phyloP scores from a whole-genome alignment of 2,329 filamentous ascomycete genomes.

The Fonsecaea nubica region DNA sequence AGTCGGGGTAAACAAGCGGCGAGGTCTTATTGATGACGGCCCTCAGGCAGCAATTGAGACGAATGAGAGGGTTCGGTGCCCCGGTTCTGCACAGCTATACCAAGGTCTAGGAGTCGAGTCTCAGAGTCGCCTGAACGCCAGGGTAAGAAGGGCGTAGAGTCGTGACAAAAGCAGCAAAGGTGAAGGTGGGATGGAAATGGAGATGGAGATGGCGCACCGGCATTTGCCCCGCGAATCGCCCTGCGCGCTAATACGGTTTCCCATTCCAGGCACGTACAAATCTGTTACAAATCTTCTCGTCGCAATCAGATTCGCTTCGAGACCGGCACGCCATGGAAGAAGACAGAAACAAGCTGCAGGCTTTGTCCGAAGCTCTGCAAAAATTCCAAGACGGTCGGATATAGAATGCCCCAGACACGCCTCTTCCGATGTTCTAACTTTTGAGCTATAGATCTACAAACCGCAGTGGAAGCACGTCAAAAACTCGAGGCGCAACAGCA shows the following conservation, averaged over 20 bases:
- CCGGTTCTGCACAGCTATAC: neutral
- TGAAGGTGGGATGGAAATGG: constrained; percentile 20
- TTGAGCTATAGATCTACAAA: constrained; percentile 73
- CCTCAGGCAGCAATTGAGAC: neutral
- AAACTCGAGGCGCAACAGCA: constrained; percentile 91
- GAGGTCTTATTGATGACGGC: neutral
- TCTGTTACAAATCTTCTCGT: constrained; percentile 30
- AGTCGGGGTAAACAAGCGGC: constrained; percentile 16
- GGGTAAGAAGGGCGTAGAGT: neutral
- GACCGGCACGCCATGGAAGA: constrained; percentile 46
- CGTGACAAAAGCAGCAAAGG: constrained; percentile 1
- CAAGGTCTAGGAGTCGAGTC: neutral
- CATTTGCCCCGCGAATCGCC: constrained; percentile 33
- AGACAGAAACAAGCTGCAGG: constrained; percentile 77
- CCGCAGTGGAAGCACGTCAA: constrained; percentile 77
- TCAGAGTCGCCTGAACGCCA: neutral
- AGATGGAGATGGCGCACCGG: constrained; percentile 13
- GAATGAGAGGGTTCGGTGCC: neutral
- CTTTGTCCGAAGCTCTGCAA: constrained; percentile 84
- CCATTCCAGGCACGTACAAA: constrained; percentile 17
- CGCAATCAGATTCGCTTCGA: neutral
- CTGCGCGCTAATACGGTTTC: constrained; percentile 23
- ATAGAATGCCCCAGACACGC: neutral
- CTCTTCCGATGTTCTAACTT: constrained; percentile 6
- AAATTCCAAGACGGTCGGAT: constrained; percentile 78